A percentile compares a stretch with the other conserved stretches of the same genome.
Evolutionary conservation across 169 alveolate species (phyloP).

Genomic region (Cryptosporidium baileyi): DNA sequence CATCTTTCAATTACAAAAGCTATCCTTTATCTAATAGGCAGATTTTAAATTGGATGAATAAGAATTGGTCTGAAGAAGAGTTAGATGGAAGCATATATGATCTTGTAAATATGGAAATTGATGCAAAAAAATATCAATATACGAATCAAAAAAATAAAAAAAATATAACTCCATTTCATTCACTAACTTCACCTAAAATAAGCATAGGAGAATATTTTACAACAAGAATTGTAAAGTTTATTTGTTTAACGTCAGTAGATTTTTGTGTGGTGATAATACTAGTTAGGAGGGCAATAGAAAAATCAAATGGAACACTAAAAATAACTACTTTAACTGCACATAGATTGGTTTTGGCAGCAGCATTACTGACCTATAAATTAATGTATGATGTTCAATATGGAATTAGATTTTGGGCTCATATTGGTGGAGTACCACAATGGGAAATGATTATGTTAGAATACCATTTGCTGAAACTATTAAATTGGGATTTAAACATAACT

Average conservation of each 20-base stretch:
- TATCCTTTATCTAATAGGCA: constrained; percentile 31
- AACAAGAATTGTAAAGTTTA: constrained; percentile 49
- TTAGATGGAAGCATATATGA: constrained; percentile 5
- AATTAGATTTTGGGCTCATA: constrained; percentile 62
- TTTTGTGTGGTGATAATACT: constrained; percentile 51
- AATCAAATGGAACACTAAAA: constrained; percentile 22
- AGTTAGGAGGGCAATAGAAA: constrained; percentile 20
- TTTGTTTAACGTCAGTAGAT: constrained; percentile 44
- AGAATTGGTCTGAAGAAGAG: constrained; percentile 36
- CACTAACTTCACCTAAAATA: constrained; percentile 56
- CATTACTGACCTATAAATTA: constrained; percentile 37
- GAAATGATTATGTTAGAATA: constrained; percentile 60
- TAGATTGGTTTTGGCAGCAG: constrained; percentile 48
- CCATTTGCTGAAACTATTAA: constrained; percentile 28
- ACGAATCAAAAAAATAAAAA: not conserved
- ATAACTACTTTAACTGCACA: constrained; percentile 54
- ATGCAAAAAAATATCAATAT: not conserved
- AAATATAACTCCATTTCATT: constrained; percentile 59
- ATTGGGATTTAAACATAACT: constrained; percentile 43
- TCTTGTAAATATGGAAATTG: constrained; percentile 6
- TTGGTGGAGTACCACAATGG: constrained; percentile 70
- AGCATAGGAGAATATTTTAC: constrained; percentile 41
- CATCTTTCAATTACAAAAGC: constrained; percentile 29
- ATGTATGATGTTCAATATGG: constrained; percentile 70
- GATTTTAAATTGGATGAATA: constrained; percentile 53